Base-by-base conservation (phyloP, 768 basidiomycete genomes). In the Butyriboletus loyo region DNA sequence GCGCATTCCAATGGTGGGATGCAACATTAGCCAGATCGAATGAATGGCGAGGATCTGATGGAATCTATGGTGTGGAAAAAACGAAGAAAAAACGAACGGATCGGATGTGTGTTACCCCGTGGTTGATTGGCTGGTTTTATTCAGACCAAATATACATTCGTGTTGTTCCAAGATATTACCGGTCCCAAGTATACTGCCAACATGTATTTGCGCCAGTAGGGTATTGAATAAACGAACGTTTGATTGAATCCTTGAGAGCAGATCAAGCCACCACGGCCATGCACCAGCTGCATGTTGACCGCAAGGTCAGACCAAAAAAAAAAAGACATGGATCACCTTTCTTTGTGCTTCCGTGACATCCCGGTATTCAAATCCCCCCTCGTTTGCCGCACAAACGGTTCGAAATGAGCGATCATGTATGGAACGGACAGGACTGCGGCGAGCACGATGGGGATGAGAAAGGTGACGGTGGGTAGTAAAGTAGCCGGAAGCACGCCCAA, bases 401-500 rank as follows among this genome's bases (percentile, higher is more conserved):
- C 67, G 31, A 71, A 32, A 42, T 49, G 63, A 30, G 60, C 57
- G 36, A 45, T 49, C 37, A 60, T 45, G 43, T 52, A 43, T 8
- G 60, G 66, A 5, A 55, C 63, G 10, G 53, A 44, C 47, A 52
- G 17, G 21, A 35, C 57, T 4, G 74, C 66, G 25, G 56, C 54
- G n/a, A 57, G 32, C 39, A 68, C 51, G 30, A 77, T 32, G 21
- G 49, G 60, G 11, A 71, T 25, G 38, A 76, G 63, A 36, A 69
- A 56, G 25, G 46, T 50, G 8, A 71, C 24, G 11, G 69, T 70
- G 19, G 74, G 72, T 0, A 71, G 19, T n/a, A 85, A 64, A 0
- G 83, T 78, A 17, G 74, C 73, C 9, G 86, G 86, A 27, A 89
- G 64, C 22, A 84, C 66, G 15, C 82, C 83, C n/a, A 82, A 60